Conservation (phyloP, 805 yeast species). For the Martiniozyma abietophila region DNA sequence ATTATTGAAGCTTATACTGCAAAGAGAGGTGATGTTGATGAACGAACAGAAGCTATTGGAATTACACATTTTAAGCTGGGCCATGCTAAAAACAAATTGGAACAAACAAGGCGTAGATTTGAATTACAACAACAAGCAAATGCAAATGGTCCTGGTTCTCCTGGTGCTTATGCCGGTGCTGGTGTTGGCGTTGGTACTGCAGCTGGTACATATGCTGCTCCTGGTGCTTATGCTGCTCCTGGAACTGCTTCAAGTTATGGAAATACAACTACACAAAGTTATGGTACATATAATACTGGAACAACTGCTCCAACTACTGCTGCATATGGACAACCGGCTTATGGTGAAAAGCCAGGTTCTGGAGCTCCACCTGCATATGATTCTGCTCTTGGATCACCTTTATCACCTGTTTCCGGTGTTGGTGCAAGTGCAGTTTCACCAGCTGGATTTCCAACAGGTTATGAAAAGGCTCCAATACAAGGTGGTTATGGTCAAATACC, state of each 20-base stretch:
- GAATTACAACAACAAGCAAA: constrained; percentile 35
- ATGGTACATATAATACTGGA: constrained; percentile 18
- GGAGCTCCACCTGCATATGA: constrained; percentile 2
- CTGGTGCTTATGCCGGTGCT: constrained; percentile 6
- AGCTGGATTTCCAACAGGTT: constrained; percentile 21
- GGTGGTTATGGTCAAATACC: constrained; percentile 19
- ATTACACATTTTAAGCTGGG: constrained; percentile 85
- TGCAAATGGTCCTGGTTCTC: constrained; percentile 30
- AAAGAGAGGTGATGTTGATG: constrained; percentile 89
- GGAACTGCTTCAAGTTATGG: constrained; percentile 17
- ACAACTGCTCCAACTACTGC: constrained; percentile 19
- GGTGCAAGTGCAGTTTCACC: constrained; percentile 21
- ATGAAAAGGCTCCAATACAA: constrained; percentile 27
- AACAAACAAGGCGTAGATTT: constrained; percentile 70
- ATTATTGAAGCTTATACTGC: constrained; percentile 67
- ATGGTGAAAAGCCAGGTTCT: constrained; percentile 14
- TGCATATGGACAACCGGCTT: constrained; percentile 27
- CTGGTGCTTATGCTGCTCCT: constrained; percentile 25
- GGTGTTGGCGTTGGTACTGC: constrained; percentile 20
- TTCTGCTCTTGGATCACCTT: constrained; percentile 7
- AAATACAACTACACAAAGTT: constrained; percentile 3
- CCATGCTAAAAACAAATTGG: constrained; percentile 77
- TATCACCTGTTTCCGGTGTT: constrained; percentile 28
- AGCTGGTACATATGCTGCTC: constrained; percentile 23
- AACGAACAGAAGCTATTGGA: constrained; percentile 81